Percentiles rank a stretch among this genome's conserved stretches.
phyloP scores from a whole-genome alignment of 805 yeast species.

The Lipomyces orientalis region DNA sequence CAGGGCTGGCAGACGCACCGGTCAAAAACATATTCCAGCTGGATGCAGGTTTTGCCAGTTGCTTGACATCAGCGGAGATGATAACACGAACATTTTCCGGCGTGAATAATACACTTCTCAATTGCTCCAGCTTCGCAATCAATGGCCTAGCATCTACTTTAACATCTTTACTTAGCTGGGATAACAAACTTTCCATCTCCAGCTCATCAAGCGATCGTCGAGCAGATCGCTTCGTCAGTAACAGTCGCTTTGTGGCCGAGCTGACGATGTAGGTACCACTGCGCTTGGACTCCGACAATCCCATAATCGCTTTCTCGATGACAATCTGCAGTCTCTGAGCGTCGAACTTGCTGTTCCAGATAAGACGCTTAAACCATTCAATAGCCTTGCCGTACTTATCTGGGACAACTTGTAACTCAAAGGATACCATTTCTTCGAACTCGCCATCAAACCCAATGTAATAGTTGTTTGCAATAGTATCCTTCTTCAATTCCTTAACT shows the following conservation, averaged over 20 bases:
- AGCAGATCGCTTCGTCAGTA: conserved; percentile 63
- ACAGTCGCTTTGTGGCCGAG: conserved; percentile 60
- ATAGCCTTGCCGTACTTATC: conserved; percentile 71
- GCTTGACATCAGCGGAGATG: conserved; percentile 69
- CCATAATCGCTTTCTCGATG: conserved; percentile 63
- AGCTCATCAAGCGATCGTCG: conserved; percentile 69
- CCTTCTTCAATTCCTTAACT: conserved; percentile 72
- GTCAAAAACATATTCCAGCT: conserved; percentile 58
- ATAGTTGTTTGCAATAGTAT: conserved; percentile 62
- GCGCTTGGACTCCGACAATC: conserved; percentile 67
- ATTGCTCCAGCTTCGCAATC: conserved; percentile 53
- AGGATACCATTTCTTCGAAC: conserved; percentile 68
- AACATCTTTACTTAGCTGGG: conserved; percentile 54
- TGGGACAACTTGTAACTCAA: conserved; percentile 65
- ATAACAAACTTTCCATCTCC: conserved; percentile 62
- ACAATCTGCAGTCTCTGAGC: conserved; percentile 70
- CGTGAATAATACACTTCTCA: conserved; percentile 54
- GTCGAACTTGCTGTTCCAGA: conserved; percentile 74
- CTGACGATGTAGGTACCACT: conserved; percentile 67
- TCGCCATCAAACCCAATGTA: conserved; percentile 63
- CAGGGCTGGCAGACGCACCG: neutral
- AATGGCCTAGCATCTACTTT: conserved; percentile 51
- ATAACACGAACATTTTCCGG: conserved; percentile 68
- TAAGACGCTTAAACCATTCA: conserved; percentile 72
- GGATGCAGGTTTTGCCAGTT: conserved; percentile 60